Evolutionary conservation across 1,284 basidiomycete genomes (phyloP).

Genomic region (Puccinia brachypodii): DNA sequence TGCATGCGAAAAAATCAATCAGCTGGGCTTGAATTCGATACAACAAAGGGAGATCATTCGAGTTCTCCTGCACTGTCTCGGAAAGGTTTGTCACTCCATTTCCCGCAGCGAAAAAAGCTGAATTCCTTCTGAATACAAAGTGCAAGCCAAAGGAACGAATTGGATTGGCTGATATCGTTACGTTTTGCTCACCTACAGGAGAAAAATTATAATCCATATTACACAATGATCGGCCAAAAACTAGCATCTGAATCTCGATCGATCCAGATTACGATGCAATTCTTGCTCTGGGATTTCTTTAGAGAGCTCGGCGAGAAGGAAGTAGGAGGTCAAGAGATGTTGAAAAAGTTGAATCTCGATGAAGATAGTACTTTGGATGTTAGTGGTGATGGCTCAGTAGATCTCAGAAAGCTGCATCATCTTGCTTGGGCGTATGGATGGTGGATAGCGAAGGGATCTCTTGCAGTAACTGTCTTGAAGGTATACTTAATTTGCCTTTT

Average conservation of each 20-base stretch:
- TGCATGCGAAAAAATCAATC: conserved; percentile 79
- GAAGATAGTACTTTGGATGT: conserved; percentile 47
- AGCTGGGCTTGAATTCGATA: conserved; percentile 78
- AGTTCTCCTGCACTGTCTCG: conserved; percentile 88
- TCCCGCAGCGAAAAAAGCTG: background rate
- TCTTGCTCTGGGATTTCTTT: conserved; percentile 94
- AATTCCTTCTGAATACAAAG: background rate
- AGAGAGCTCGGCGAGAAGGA: conserved; percentile 80
- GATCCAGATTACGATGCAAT: conserved; percentile 89
- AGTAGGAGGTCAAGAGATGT: conserved; percentile 76
- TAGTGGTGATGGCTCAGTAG: conserved; percentile 59
- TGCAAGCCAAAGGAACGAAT: background rate
- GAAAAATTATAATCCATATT: conserved; percentile 91
- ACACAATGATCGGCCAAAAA: conserved; percentile 79
- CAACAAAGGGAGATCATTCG: conserved; percentile 93
- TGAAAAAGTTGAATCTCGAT: conserved; percentile 64
- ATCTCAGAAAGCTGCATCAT: conserved; percentile 63
- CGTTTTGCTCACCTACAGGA: conserved; percentile 64
- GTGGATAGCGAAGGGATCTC: conserved; percentile 74
- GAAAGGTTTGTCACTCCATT: conserved; percentile 66
- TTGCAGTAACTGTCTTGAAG: conserved; percentile 77
- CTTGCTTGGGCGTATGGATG: conserved; percentile 76
- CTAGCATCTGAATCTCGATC: conserved; percentile 60
- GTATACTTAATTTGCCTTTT: conserved; percentile 58
- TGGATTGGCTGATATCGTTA: background rate